Percentiles rank a stretch among this genome's conserved stretches.
Evolutionary conservation across 192 early-diverging fungal species (phyloP).

Genomic region (Podila epigama): DNA sequence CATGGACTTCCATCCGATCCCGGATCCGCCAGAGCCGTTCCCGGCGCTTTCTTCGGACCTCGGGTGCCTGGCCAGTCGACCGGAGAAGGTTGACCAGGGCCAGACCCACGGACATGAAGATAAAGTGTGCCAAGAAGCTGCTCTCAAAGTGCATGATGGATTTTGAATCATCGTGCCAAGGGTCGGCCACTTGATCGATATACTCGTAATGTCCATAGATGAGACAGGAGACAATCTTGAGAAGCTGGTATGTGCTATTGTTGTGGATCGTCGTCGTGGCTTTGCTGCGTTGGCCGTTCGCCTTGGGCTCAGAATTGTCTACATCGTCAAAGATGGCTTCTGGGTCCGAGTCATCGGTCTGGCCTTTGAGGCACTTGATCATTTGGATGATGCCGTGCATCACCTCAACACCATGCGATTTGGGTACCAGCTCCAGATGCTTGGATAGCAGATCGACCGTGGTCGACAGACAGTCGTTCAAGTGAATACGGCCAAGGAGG

Average conservation of each 20-base stretch:
- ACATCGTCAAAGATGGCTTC: conserved; percentile 44
- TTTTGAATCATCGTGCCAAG: conserved; percentile 42
- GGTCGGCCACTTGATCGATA: conserved; percentile 24
- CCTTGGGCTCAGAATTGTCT: conserved; percentile 26
- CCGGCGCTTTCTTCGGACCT: neutral
- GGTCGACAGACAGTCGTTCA: conserved; percentile 36
- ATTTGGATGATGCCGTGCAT: conserved; percentile 44
- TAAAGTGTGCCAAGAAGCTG: conserved; percentile 26
- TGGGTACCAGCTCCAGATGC: conserved; percentile 38
- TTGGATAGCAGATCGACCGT: conserved; percentile 32
- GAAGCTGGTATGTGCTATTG: conserved; percentile 41
- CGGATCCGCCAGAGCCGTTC: conserved; percentile 14
- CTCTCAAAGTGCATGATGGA: conserved; percentile 50
- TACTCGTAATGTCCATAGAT: conserved; percentile 29
- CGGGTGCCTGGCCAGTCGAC: conserved; percentile 7
- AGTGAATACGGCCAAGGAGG: conserved; percentile 17
- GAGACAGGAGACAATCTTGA: conserved; percentile 32
- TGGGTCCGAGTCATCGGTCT: conserved; percentile 17
- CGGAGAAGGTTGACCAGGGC: conserved; percentile 17
- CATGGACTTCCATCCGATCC: conserved; percentile 13
- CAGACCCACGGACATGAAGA: conserved; percentile 25
- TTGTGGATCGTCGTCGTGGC: conserved; percentile 20
- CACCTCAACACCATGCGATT: conserved; percentile 44
- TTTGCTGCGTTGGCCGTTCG: neutral
- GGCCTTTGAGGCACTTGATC: conserved; percentile 42